Conservation (phyloP, 441 rosid genomes). For the Eutrema salsugineum region DNA sequence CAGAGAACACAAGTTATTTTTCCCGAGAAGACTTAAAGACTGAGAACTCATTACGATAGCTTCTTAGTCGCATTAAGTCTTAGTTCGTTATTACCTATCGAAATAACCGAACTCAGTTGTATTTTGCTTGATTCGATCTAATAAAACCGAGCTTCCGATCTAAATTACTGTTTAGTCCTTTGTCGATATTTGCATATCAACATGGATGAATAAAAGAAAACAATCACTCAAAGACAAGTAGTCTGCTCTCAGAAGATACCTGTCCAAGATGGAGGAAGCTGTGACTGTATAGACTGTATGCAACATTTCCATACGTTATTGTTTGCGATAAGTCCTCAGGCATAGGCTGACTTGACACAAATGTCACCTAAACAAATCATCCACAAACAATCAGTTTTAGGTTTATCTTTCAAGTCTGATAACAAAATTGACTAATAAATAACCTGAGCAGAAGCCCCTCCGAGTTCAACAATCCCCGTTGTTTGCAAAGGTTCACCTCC, state of each 20-base stretch:
- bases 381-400: not conserved
- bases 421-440: no score
- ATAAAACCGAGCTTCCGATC: no score
- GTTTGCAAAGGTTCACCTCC: slow-evolving; percentile 67
- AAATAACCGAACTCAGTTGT: no score
- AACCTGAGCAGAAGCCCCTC: slow-evolving; percentile 94
- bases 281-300: slow-evolving; percentile 76
- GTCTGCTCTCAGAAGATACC: slow-evolving; percentile 37
- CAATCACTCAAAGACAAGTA: not conserved
- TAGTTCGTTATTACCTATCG: no score
- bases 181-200: no score
- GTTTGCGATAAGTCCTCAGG: slow-evolving; percentile 57
- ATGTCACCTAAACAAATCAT: slow-evolving; percentile 59
- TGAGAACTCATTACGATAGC: no score
- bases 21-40: no score
- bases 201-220: not conserved
- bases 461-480: slow-evolving; percentile 83
- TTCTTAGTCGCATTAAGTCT: no score
- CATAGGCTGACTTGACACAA: slow-evolving; percentile 57
- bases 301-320: slow-evolving; percentile 49
- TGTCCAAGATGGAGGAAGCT: slow-evolving; percentile 87
- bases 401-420: no score
- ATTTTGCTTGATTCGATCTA: no score
- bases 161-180: no score
- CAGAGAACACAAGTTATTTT: no score